phyloP scores from a whole-genome alignment of 371 early-diverging fungal genomes.

The Dipsacomyces acuminosporus region DNA sequence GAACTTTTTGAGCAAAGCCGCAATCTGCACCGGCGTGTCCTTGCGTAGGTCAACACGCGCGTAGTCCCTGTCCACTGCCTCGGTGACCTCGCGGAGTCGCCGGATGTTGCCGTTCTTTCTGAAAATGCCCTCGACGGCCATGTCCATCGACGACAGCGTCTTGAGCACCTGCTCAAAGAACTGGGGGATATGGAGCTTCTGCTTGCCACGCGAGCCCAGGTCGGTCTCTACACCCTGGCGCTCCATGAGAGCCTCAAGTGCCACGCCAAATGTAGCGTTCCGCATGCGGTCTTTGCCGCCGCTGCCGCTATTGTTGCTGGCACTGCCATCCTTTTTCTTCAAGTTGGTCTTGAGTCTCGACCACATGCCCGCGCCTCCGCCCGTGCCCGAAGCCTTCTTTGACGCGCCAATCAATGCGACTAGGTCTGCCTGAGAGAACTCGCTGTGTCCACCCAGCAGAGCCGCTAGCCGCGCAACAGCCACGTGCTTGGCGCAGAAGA shows the following conservation, averaged over 20 bases:
- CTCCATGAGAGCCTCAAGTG: constrained; percentile 79
- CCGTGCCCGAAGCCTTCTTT: constrained; percentile 41
- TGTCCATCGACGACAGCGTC: constrained; percentile 74
- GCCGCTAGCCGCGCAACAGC: constrained; percentile 74
- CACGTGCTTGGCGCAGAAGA: constrained; percentile 79
- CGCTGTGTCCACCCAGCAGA: constrained; percentile 65
- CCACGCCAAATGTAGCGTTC: constrained; percentile 87
- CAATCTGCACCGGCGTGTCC: constrained; percentile 83
- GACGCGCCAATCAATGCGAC: constrained; percentile 64
- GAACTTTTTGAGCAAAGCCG: constrained; percentile 90
- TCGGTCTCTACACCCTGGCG: constrained; percentile 77
- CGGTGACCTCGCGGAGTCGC: constrained; percentile 69
- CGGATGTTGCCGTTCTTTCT: constrained; percentile 96
- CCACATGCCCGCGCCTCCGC: constrained; percentile 43
- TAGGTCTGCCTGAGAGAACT: constrained; percentile 65
- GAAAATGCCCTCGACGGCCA: constrained; percentile 91
- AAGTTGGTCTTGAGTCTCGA: constrained; percentile 47
- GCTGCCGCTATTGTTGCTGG: constrained; percentile 10
- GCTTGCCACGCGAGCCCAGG: constrained; percentile 70
- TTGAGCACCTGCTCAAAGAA: constrained; percentile 80
- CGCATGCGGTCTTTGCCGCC: constrained; percentile 47
- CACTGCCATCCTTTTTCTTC: constrained; percentile 45
- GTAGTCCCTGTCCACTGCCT: constrained; percentile 67
- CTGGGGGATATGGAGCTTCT: constrained; percentile 69
- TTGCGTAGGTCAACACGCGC: constrained; percentile 60